Conservation (phyloP, 2,329 filamentous ascomycete species). For the Aspergillus transmontanensis region DNA sequence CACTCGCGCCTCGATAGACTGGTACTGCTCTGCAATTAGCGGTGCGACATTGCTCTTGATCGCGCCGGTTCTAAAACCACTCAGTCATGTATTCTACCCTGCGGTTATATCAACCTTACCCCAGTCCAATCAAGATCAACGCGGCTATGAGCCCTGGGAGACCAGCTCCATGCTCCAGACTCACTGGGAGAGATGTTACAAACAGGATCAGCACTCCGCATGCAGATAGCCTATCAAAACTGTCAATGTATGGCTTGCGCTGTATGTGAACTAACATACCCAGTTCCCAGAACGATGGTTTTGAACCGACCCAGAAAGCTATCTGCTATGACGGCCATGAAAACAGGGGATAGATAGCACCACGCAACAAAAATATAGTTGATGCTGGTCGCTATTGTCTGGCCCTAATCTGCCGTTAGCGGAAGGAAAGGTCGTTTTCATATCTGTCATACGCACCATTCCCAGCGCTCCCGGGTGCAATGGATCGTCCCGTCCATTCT, state of each 20-base stretch:
- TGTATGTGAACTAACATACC: background rate
- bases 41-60: background rate
- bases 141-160: conserved; percentile 2
- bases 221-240: background rate
- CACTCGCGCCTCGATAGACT: background rate
- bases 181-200: conserved; percentile 3
- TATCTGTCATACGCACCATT: background rate
- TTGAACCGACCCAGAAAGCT: conserved; percentile 7
- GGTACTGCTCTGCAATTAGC: background rate
- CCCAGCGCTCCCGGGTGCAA: background rate
- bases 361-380: background rate
- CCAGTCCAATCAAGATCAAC: conserved; percentile 3
- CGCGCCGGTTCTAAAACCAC: background rate
- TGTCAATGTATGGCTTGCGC: background rate
- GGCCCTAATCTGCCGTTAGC: background rate
- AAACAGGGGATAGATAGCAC: background rate
- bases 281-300: conserved; percentile 1
- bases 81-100: background rate
- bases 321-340: conserved; percentile 5
- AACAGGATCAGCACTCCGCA: conserved; percentile 1
- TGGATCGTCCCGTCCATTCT: background rate
- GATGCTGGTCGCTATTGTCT: background rate
- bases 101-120: background rate
- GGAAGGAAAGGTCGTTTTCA: background rate
- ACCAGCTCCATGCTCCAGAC: conserved; percentile 3